Evolutionary conservation across 2,329 filamentous ascomycete genomes (phyloP).

Genomic region (Paracamarosporium sp.): DNA sequence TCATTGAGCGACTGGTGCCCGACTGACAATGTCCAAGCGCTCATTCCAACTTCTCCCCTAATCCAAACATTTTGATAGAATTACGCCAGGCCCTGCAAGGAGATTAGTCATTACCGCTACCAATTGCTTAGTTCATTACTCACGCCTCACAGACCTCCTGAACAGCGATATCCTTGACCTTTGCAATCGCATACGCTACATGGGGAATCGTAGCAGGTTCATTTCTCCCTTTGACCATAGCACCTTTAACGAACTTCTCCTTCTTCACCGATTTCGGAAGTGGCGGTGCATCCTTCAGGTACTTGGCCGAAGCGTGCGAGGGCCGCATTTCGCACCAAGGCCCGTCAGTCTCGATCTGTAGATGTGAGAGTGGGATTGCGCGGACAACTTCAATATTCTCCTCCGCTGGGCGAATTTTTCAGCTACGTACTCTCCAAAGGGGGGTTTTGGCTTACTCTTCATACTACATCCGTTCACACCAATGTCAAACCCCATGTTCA

Average conservation of each 20-base stretch:
- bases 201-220: slow-evolving; percentile 87
- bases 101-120: neutral
- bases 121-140: slow-evolving; percentile 39
- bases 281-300: slow-evolving; percentile 71
- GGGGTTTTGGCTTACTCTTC: slow-evolving; percentile 65
- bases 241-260: slow-evolving; percentile 87
- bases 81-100: slow-evolving; percentile 45
- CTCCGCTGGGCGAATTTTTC: slow-evolving; percentile 28
- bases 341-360: slow-evolving; percentile 97
- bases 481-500: slow-evolving; percentile 83
- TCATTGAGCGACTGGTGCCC: neutral
- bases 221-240: slow-evolving; percentile 93
- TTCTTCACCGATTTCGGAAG: slow-evolving; percentile 90
- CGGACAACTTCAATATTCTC: slow-evolving; percentile 86
- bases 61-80: slow-evolving; percentile 48
- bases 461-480: slow-evolving; percentile 97
- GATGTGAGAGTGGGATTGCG: slow-evolving; percentile 75
- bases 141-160: slow-evolving; percentile 84
- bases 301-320: slow-evolving; percentile 83
- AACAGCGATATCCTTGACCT: slow-evolving; percentile 78
- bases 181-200: slow-evolving; percentile 87
- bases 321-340: slow-evolving; percentile 97
- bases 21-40: neutral
- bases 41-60: slow-evolving; percentile 36
- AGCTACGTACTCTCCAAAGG: neutral